These are phyloP conservation scores for Crithidia bombi DNA, from an alignment of 208 protist species.

Conservation along the genomic window DNA sequence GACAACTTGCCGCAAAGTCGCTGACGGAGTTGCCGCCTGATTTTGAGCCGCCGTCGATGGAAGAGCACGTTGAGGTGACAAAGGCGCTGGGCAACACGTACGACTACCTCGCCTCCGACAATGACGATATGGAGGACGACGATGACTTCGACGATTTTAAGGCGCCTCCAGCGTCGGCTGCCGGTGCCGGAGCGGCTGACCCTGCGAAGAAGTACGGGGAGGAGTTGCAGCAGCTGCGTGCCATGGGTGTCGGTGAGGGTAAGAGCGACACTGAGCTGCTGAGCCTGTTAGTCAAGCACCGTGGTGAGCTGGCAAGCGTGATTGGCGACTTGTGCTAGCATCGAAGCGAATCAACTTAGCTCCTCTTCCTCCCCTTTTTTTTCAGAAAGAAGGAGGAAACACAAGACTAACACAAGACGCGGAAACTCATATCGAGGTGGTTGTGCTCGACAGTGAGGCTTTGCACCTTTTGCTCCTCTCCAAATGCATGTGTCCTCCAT, in stretches of 20 bases:
- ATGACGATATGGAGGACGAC: conserved; percentile 43
- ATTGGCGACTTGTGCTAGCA: conserved; percentile 52
- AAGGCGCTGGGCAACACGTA: conserved; percentile 29
- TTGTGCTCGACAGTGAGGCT: no score
- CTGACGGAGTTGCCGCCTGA: conserved; percentile 86
- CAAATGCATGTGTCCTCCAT: not conserved
- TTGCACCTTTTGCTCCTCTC: no score
- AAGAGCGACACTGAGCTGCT: conserved; percentile 67
- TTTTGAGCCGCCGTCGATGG: conserved; percentile 75
- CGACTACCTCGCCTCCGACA: conserved; percentile 37
- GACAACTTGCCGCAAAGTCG: conserved; percentile 85
- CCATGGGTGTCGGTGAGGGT: conserved; percentile 65
- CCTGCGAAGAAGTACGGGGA: conserved; percentile 45
- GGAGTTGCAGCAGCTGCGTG: conserved; percentile 79
- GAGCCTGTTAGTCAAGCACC: conserved; percentile 59
- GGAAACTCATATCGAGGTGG: no score
- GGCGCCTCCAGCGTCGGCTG: conserved; percentile 6
- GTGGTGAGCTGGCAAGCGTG: conserved; percentile 76
- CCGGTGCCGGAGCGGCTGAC: conserved; percentile 2
- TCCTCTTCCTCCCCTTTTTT: not conserved
- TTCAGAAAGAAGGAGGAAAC: no score
- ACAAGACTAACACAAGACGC: no score
- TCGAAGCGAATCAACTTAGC: not conserved
- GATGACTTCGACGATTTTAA: conserved; percentile 58
- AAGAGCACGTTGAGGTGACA: conserved; percentile 59